Evolutionary conservation across 2,329 filamentous ascomycete species (phyloP).

Genomic region (Lachnellula suecica): DNA sequence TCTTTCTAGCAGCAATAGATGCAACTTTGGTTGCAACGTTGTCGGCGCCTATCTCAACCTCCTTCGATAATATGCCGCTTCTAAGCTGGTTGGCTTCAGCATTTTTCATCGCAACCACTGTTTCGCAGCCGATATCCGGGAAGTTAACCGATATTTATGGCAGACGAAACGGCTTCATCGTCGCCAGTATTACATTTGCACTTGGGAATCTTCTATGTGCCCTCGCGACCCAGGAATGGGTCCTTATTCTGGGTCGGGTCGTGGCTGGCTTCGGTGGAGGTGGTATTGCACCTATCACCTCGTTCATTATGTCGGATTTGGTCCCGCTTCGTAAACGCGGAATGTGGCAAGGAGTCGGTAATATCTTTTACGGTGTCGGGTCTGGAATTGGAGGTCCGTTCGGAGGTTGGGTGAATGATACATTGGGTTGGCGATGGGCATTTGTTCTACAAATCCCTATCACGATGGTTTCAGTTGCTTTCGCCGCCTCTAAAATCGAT

Average conservation of each 20-base stretch:
- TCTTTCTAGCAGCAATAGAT: conserved; percentile 37
- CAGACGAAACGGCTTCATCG: conserved; percentile 62
- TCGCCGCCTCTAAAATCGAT: conserved; percentile 57
- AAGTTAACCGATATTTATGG: conserved; percentile 70
- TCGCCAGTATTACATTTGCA: conserved; percentile 61
- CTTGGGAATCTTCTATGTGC: conserved; percentile 63
- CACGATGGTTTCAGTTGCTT: conserved; percentile 61
- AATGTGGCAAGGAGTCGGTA: conserved; percentile 68
- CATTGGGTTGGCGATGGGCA: conserved; percentile 71
- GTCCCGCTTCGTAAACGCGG: conserved; percentile 67
- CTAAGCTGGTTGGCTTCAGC: conserved; percentile 70
- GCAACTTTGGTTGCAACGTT: conserved; percentile 61
- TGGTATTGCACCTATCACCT: conserved; percentile 67
- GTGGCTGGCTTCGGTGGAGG: conserved; percentile 59
- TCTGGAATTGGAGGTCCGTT: conserved; percentile 66
- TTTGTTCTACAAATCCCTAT: conserved; percentile 71
- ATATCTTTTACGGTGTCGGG: conserved; percentile 66
- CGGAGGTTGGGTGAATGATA: conserved; percentile 66
- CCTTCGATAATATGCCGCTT: conserved; percentile 57
- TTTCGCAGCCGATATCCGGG: conserved; percentile 71
- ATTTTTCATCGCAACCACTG: conserved; percentile 70
- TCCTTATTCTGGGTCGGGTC: conserved; percentile 61
- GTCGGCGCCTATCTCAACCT: conserved; percentile 55
- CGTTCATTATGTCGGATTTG: conserved; percentile 69
- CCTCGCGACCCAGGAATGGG: conserved; percentile 57